A percentile compares a stretch with the other conserved stretches of the same genome.
These are phyloP conservation scores for Cyclocybe aegerita DNA, from an alignment of 768 basidiomycete genomes.

Conservation along the genomic window DNA sequence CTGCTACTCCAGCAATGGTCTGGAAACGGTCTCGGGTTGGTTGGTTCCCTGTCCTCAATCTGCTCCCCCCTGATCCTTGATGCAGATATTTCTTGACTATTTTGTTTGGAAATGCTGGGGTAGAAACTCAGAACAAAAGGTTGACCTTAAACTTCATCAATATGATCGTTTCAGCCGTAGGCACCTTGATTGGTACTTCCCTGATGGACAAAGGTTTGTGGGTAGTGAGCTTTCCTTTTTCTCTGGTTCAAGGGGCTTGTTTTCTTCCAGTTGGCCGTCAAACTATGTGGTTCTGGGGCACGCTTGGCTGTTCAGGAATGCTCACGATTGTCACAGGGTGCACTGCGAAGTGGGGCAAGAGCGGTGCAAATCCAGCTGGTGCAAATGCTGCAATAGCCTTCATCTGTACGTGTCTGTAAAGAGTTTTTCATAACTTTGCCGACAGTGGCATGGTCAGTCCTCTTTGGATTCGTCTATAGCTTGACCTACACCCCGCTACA, in stretches of 20 bases:
- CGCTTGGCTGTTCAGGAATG: slow-evolving; percentile 34
- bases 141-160: slow-evolving; percentile 43
- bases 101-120: slow-evolving; percentile 38
- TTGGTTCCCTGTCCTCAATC: not conserved
- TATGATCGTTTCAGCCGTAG: slow-evolving; percentile 38
- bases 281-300: slow-evolving; percentile 49
- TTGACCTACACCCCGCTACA: slow-evolving; percentile 61
- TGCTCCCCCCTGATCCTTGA: not conserved
- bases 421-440: not conserved
- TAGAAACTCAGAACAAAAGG: slow-evolving; percentile 35
- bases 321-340: slow-evolving; percentile 42
- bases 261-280: slow-evolving; percentile 35
- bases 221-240: not conserved
- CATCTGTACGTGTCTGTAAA: slow-evolving; percentile 31
- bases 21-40: slow-evolving; percentile 51
- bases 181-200: slow-evolving; percentile 40
- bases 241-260: not conserved
- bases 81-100: slow-evolving; percentile 43
- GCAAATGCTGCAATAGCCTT: slow-evolving; percentile 46
- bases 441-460: slow-evolving; percentile 33
- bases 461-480: slow-evolving; percentile 54
- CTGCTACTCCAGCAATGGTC: slow-evolving; percentile 45
- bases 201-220: slow-evolving; percentile 37
- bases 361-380: slow-evolving; percentile 34
- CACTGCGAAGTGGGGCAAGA: slow-evolving; percentile 38